Conservation (phyloP, 176 grass and related monocot genomes). For the Carex cristatella region DNA sequence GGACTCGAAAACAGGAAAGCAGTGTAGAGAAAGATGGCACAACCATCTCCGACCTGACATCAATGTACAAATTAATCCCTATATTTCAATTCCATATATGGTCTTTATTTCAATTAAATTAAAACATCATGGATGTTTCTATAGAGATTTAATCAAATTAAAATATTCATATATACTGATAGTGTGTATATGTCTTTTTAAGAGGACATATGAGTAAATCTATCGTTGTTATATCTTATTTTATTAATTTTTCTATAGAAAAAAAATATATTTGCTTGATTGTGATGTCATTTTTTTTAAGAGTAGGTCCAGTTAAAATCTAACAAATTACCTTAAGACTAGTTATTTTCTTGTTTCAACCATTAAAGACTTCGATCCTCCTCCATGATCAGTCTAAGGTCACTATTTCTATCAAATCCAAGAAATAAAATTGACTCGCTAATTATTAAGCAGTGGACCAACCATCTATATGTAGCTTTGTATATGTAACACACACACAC, state of each 20-base stretch:
- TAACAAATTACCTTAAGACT: background rate
- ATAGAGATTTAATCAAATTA: background rate
- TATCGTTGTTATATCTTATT: background rate
- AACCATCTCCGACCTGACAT: conserved; percentile 49
- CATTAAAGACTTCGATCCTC: background rate
- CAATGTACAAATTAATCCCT: conserved; percentile 24
- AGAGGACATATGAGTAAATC: background rate
- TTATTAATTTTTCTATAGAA: background rate
- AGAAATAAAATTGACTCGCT: background rate
- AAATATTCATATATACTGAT: background rate
- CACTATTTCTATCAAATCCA: background rate
- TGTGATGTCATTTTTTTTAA: background rate
- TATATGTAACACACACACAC: background rate
- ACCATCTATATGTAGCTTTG: too few species aligned
- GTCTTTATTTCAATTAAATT: background rate
- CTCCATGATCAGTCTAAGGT: background rate
- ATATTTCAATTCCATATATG: background rate
- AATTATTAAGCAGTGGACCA: background rate
- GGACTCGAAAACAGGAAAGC: conserved; percentile 36
- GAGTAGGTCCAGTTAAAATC: background rate
- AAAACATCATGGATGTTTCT: background rate
- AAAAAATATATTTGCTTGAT: background rate
- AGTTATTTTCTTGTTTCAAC: background rate
- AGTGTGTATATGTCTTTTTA: background rate
- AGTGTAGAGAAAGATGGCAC: conserved; percentile 50